A percentile compares a stretch with the other conserved stretches of the same genome.
Evolutionary conservation across 2,329 filamentous ascomycete genomes (phyloP).

Genomic region (Moelleriella libera): DNA sequence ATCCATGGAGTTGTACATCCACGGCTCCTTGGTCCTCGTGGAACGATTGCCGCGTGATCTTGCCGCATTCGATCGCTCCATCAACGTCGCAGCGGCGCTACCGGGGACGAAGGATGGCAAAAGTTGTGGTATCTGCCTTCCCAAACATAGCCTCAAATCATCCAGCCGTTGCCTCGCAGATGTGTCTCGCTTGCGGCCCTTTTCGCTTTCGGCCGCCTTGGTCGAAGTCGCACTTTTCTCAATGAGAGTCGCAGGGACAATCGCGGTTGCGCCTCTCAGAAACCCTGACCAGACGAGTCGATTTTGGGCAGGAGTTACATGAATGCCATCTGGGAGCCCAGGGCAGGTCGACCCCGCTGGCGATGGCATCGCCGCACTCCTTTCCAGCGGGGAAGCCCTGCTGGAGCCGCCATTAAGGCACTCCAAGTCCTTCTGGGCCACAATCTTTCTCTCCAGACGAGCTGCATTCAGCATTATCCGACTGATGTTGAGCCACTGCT

Average conservation of each 20-base stretch:
- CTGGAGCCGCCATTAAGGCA: background rate
- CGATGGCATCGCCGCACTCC: background rate
- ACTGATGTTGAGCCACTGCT: constrained; percentile 7
- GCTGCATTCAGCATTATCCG: background rate
- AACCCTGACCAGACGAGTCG: constrained; percentile 2
- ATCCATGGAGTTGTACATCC: background rate
- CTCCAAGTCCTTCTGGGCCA: background rate
- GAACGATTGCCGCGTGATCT: background rate
- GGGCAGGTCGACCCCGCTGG: background rate
- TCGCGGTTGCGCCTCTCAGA: background rate
- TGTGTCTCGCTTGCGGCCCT: background rate
- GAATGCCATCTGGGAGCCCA: background rate
- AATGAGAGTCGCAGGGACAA: background rate
- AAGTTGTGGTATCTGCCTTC: constrained; percentile 1
- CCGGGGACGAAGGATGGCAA: constrained; percentile 2
- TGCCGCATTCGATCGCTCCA: background rate
- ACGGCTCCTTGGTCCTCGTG: background rate
- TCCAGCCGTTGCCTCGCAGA: constrained; percentile 1
- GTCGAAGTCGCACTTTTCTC: background rate
- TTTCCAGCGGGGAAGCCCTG: background rate
- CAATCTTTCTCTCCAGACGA: background rate
- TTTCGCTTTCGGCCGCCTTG: background rate
- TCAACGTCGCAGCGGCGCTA: background rate
- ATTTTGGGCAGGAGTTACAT: constrained; percentile 1
- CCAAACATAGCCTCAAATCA: background rate